Percentiles rank a stretch among this genome's conserved stretches.
These are phyloP conservation scores for Schizosaccharomyces osmophilus DNA, from an alignment of 805 yeast species.

Conservation along the genomic window DNA sequence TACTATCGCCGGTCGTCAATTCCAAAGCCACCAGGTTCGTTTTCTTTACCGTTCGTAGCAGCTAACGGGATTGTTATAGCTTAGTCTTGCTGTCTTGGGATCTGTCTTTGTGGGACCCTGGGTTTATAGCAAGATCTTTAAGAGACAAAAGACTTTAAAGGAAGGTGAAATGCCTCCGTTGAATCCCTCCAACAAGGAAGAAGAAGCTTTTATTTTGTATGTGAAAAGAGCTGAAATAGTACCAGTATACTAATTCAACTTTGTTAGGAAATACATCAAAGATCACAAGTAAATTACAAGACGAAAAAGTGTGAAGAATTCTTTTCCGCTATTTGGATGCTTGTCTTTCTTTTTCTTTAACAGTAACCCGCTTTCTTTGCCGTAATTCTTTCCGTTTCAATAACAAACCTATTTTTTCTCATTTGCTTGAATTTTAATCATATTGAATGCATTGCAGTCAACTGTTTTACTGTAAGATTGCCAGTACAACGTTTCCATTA, in stretches of 20 bases:
- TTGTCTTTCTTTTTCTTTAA: too few relatives aligned
- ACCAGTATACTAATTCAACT: neutral
- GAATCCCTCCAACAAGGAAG: neutral
- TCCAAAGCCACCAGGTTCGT: neutral
- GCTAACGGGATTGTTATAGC: neutral
- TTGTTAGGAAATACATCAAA: neutral
- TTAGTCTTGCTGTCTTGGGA: neutral
- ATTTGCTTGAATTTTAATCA: too few relatives aligned
- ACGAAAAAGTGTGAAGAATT: too few relatives aligned
- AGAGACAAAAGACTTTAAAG: neutral
- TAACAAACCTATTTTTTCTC: too few relatives aligned
- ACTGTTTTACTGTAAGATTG: too few relatives aligned
- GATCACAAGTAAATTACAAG: neutral
- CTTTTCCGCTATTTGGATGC: too few relatives aligned
- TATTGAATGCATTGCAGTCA: too few relatives aligned
- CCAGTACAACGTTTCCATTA: too few relatives aligned
- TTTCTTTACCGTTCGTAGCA: neutral
- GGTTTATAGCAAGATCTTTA: neutral
- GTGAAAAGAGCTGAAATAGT: neutral
- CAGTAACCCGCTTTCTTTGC: too few relatives aligned
- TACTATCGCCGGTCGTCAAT: neutral
- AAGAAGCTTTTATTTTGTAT: neutral
- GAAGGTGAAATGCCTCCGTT: neutral
- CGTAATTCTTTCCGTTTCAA: too few relatives aligned
- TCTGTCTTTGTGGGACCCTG: neutral